phyloP scores from a whole-genome alignment of 169 alveolate genomes.

The Besnoitia besnoiti region DNA sequence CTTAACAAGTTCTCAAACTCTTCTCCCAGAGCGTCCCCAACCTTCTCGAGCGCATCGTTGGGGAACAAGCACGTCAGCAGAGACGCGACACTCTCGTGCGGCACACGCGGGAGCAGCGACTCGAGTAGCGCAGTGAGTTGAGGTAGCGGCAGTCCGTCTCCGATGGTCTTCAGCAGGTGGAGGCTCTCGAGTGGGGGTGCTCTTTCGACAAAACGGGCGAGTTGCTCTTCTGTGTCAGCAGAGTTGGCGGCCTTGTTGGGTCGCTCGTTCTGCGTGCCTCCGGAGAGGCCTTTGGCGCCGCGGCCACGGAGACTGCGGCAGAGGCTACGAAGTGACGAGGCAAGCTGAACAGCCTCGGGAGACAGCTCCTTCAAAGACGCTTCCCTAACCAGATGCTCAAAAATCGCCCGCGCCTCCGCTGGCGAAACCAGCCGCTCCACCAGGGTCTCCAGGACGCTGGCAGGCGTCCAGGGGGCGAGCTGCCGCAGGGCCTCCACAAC shows the following conservation, averaged over 20 bases:
- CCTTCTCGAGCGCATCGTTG: neutral
- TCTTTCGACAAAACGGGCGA: neutral
- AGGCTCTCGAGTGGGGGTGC: neutral
- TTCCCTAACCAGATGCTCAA: neutral
- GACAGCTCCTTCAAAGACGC: neutral
- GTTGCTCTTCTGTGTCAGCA: neutral
- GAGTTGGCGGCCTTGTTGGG: neutral
- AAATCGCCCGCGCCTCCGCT: neutral
- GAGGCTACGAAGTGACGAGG: neutral
- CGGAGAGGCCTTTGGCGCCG: neutral
- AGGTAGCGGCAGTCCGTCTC: neutral
- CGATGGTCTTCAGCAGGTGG: neutral
- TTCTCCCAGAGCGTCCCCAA: neutral
- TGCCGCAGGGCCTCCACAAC: neutral
- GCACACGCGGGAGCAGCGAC: neutral
- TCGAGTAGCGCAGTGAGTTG: neutral
- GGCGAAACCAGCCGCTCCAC: neutral
- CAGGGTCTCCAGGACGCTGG: constrained; percentile 9
- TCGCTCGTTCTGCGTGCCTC: neutral
- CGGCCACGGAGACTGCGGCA: neutral
- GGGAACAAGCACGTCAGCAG: neutral
- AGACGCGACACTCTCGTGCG: neutral
- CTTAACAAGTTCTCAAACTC: neutral
- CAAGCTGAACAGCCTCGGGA: neutral
- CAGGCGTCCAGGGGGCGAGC: constrained; percentile 5